A percentile compares a stretch with the other conserved stretches of the same genome.
Conservation (phyloP, 768 basidiomycete genomes). For the Jaapia argillacea region DNA sequence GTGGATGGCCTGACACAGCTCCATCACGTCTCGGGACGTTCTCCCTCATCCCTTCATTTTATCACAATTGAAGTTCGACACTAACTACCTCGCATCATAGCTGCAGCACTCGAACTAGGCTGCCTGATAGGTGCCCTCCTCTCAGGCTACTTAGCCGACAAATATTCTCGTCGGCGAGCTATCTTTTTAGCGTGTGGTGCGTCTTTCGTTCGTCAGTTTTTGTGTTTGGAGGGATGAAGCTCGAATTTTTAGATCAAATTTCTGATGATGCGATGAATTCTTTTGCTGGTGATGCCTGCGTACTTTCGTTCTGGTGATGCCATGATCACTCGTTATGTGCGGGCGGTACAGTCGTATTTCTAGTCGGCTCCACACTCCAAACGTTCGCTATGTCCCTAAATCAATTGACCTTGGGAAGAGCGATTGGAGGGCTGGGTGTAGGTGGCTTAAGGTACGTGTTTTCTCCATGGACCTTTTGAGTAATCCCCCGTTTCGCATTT, state of each 20-base stretch:
- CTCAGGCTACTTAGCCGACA: slow-evolving; percentile 61
- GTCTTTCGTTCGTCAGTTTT: slow-evolving; percentile 12
- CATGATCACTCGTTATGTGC: too few relatives aligned
- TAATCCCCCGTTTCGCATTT: too few relatives aligned
- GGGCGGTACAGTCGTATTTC: slow-evolving; percentile 59
- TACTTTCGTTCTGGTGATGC: too few relatives aligned
- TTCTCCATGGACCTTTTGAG: too few relatives aligned
- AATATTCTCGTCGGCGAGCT: slow-evolving; percentile 52
- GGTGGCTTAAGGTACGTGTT: slow-evolving; percentile 37
- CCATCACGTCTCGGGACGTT: too few relatives aligned
- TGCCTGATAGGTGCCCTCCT: slow-evolving; percentile 66
- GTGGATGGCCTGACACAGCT: too few relatives aligned
- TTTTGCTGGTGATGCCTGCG: too few relatives aligned
- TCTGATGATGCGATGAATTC: background rate
- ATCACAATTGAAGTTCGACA: too few relatives aligned
- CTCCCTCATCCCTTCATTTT: too few relatives aligned
- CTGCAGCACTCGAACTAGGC: slow-evolving; percentile 70
- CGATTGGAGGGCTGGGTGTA: slow-evolving; percentile 73
- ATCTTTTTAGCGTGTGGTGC: slow-evolving; percentile 62
- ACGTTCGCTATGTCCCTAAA: slow-evolving; percentile 42
- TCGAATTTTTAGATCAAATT: background rate
- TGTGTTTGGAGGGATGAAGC: too few relatives aligned
- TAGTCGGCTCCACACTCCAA: slow-evolving; percentile 64
- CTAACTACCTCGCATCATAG: too few relatives aligned
- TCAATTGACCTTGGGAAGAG: slow-evolving; percentile 59